A percentile compares a stretch with the other conserved stretches of the same genome.
These are phyloP conservation scores for Nakaseomyces kungkrabaensis DNA, from an alignment of 1,139 yeast genomes.

Conservation along the genomic window DNA sequence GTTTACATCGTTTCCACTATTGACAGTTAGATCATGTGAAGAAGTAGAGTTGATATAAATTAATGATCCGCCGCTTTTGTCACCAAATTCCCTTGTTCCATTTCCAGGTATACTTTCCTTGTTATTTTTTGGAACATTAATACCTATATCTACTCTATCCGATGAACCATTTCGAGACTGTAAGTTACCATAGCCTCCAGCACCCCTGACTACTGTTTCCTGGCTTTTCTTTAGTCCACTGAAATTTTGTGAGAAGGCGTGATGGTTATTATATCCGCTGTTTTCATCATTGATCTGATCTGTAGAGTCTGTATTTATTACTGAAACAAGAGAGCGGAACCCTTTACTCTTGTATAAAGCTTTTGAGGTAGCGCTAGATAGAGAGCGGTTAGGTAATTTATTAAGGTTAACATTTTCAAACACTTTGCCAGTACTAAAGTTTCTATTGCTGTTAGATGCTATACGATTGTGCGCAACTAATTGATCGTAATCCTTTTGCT, in stretches of 20 bases:
- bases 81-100: neutral
- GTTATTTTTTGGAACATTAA: no score
- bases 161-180: neutral
- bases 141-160: no score
- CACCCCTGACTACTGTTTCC: neutral
- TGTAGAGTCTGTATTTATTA: neutral
- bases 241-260: neutral
- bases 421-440: neutral
- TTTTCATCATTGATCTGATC: neutral
- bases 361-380: slow-evolving; percentile 2
- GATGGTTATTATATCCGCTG: neutral
- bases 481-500: slow-evolving; percentile 62
- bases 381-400: neutral
- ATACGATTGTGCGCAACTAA: slow-evolving; percentile 36
- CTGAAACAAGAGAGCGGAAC: slow-evolving; percentile 8
- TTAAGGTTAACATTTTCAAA: slow-evolving; percentile 7
- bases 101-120: neutral
- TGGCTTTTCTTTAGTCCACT: neutral
- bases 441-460: slow-evolving; percentile 1
- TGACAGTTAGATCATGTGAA: neutral
- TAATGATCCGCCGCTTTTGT: no score
- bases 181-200: neutral
- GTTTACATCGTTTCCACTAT: neutral
- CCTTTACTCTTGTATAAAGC: slow-evolving; percentile 9
- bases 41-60: no score